phyloP scores from a whole-genome alignment of 2,329 filamentous ascomycete genomes.

The Ascochyta lentis region DNA sequence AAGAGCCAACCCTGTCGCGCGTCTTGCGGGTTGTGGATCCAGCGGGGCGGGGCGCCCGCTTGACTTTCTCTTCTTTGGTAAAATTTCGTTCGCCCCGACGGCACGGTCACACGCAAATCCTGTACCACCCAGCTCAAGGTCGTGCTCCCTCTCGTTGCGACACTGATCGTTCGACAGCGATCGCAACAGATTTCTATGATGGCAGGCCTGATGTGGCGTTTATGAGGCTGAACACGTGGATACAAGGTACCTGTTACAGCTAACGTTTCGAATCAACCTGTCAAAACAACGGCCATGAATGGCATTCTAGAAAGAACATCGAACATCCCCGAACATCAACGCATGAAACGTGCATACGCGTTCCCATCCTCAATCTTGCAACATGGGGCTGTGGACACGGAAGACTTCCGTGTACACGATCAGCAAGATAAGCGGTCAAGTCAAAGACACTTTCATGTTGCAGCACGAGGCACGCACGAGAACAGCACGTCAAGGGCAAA shows the following conservation, averaged over 20 bases:
- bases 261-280: constrained; percentile 14
- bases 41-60: constrained; percentile 11
- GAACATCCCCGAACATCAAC: constrained; percentile 9
- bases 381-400: constrained; percentile 6
- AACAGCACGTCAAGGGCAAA: not conserved
- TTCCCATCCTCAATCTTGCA: not conserved
- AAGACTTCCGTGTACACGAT: not conserved
- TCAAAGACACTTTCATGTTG: constrained; percentile 6
- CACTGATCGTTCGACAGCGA: constrained; percentile 12
- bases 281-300: constrained; percentile 17
- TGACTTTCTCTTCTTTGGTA: constrained; percentile 10
- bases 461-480: constrained; percentile 9
- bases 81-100: constrained; percentile 1
- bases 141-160: not conserved
- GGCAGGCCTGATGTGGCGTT: constrained; percentile 13
- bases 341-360: constrained; percentile 18
- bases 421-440: not conserved
- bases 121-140: constrained; percentile 4
- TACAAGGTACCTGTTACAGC: constrained; percentile 12
- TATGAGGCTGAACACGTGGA: constrained; percentile 12
- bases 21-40: constrained; percentile 16
- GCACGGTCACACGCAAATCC: constrained; percentile 9
- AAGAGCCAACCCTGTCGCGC: constrained; percentile 7
- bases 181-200: constrained; percentile 4
- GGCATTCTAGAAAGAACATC: constrained; percentile 16